Percentiles rank a stretch among this genome's conserved stretches.
phyloP scores from a whole-genome alignment of 2,329 filamentous ascomycete genomes.

The Cadophora luteo-olivacea region DNA sequence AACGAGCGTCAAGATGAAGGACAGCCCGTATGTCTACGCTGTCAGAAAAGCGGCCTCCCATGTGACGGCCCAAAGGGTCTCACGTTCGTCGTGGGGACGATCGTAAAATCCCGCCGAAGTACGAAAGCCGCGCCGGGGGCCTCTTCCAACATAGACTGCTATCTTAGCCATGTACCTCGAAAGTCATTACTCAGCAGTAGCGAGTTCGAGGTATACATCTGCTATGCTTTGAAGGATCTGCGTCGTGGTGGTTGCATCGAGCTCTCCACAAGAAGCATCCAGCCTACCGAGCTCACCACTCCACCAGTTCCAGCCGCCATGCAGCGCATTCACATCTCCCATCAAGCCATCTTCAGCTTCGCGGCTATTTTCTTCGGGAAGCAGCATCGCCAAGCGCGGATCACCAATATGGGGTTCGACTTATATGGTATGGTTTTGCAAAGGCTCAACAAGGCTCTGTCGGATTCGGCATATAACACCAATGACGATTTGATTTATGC shows the following conservation, averaged over 20 bases:
- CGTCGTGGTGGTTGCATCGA: slow-evolving; percentile 39
- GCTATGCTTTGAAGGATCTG: slow-evolving; percentile 37
- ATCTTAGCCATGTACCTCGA: slow-evolving; percentile 4
- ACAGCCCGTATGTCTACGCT: slow-evolving; percentile 41
- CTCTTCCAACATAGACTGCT: neutral
- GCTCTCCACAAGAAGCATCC: slow-evolving; percentile 33
- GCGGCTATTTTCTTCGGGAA: slow-evolving; percentile 42
- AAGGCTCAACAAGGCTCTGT: slow-evolving; percentile 40
- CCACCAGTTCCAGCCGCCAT: slow-evolving; percentile 23
- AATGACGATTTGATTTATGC: slow-evolving; percentile 42
- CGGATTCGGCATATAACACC: slow-evolving; percentile 34
- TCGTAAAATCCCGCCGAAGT: slow-evolving; percentile 41
- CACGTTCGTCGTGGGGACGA: slow-evolving; percentile 41
- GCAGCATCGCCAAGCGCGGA: slow-evolving; percentile 32
- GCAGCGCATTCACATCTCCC: slow-evolving; percentile 30
- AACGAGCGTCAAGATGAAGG: slow-evolving; percentile 37
- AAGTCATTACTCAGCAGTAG: slow-evolving; percentile 26
- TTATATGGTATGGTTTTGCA: slow-evolving; percentile 40
- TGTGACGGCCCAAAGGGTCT: slow-evolving; percentile 41
- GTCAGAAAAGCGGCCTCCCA: slow-evolving; percentile 36
- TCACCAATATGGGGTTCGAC: slow-evolving; percentile 33
- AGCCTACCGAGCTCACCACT: slow-evolving; percentile 33
- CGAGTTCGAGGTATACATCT: slow-evolving; percentile 41
- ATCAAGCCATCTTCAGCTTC: slow-evolving; percentile 39
- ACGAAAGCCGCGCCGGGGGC: neutral